phyloP scores from a whole-genome alignment of 1,284 basidiomycete species.

The Naganishia sp. region DNA sequence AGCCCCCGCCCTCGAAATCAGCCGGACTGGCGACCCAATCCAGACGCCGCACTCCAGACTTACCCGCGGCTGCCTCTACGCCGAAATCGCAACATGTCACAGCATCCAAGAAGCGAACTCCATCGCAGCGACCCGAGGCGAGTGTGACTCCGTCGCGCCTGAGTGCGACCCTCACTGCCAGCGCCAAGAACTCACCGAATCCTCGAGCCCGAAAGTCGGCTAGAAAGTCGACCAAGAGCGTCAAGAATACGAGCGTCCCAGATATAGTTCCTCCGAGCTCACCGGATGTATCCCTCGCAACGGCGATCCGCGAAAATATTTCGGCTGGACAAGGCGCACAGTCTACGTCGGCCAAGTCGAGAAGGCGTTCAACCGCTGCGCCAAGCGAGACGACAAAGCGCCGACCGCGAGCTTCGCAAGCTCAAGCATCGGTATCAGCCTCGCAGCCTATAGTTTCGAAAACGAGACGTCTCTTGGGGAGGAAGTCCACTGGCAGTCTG shows the following conservation, averaged over 20 bases:
- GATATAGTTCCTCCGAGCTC: conserved; percentile 6
- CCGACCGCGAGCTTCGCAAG: background rate
- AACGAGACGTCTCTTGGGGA: conserved; percentile 4
- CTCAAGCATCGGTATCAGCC: background rate
- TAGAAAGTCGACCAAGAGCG: conserved; percentile 9
- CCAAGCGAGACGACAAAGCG: background rate
- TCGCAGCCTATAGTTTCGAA: background rate
- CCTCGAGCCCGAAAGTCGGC: conserved; percentile 15
- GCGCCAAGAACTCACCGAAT: conserved; percentile 10
- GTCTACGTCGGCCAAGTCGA: background rate
- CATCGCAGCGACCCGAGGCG: conserved; percentile 10
- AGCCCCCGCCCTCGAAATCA: background rate
- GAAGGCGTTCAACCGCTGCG: conserved; percentile 6
- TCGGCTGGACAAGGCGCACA: background rate
- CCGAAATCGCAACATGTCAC: background rate
- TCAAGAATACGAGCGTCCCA: background rate
- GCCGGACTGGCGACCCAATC: background rate
- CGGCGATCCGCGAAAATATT: background rate
- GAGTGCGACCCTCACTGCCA: background rate
- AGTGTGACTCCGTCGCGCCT: conserved; percentile 5
- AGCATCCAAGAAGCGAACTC: conserved; percentile 17
- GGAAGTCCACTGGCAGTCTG: conserved; percentile 22
- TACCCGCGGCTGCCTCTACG: background rate
- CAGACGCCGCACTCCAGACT: too few relatives aligned
- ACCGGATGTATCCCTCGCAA: conserved; percentile 9